These are phyloP conservation scores for Dissophora ornata DNA, from an alignment of 192 early-diverging fungal genomes.

Conservation along the genomic window DNA sequence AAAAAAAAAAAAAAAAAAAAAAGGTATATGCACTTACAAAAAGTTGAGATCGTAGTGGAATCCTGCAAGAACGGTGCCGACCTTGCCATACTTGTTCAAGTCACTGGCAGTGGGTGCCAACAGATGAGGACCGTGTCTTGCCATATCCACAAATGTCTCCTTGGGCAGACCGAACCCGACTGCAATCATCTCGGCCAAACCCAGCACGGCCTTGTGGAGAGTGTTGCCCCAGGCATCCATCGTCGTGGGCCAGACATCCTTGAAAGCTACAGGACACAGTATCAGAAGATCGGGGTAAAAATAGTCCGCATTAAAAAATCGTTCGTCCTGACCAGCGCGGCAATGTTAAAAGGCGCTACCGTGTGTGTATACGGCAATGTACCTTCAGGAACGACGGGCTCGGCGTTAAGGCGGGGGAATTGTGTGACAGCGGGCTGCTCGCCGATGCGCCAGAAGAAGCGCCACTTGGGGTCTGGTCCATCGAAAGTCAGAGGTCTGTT, in stretches of 20 bases:
- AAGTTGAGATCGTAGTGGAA: slow-evolving; percentile 73
- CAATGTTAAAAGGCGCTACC: no score
- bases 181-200: slow-evolving; percentile 71
- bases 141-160: slow-evolving; percentile 66
- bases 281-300: no score
- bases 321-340: no score
- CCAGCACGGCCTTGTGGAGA: slow-evolving; percentile 64
- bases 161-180: slow-evolving; percentile 70
- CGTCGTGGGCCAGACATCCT: slow-evolving; percentile 63
- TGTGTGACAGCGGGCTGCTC: slow-evolving; percentile 63
- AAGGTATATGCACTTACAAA: no score
- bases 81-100: slow-evolving; percentile 68
- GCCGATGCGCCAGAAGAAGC: slow-evolving; percentile 78
- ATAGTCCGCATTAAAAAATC: no score
- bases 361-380: no score
- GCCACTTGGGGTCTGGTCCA: slow-evolving; percentile 78
- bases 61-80: slow-evolving; percentile 72
- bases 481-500: slow-evolving; percentile 68
- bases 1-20: no score
- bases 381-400: slow-evolving; percentile 71
- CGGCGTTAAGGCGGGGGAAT: slow-evolving; percentile 72
- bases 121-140: slow-evolving; percentile 73
- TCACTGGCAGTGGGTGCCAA: slow-evolving; percentile 78
- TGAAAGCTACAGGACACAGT: slow-evolving; percentile 59
- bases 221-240: slow-evolving; percentile 77